Base-by-base conservation (phyloP, 371 early-diverging fungal species). In the Mortierella sp. region DNA sequence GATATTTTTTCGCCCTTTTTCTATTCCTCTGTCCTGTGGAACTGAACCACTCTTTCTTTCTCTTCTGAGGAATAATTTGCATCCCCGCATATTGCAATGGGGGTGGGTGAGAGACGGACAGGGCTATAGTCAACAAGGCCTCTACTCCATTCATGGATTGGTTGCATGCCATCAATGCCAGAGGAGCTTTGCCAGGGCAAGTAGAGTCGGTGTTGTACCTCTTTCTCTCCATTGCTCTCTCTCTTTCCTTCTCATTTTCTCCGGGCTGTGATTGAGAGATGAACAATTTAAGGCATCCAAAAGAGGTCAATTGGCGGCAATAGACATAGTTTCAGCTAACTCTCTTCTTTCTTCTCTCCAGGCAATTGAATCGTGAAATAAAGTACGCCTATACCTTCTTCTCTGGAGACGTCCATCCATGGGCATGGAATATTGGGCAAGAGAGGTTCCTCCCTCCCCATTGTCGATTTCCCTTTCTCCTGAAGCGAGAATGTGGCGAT, bases 241-340 rank as follows among this genome's bases (percentile, higher is more conserved):
- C 67, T 67, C 67, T 37, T n/a, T n/a, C 67, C 21, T 9, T 24
- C 21, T 40, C 43, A 5, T 37, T 67, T 67, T 67, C 67, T 67
- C 67, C 67, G 24, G 67, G 24, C n/a, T n/a, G n/a, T n/a, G n/a
- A n/a, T 37, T 61, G 19, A 19, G 61, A 59, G 26, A 34, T 50
- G 14, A 16, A 11, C 11, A 50, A 14, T 50, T 50, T 50, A 50
- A 16, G 50, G 13, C 50, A 50, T 14, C 13, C 16, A 46, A 46
- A 46, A 46, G 9, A 13, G 44, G 44, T 28, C 46, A 71, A 70
- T 46, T 71, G 71, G 46, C 48, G 48, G 51, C 51, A 51, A 10
- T 31, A 16, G 51, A 72, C 72, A 72, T 72, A 72, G 72, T 72
- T 72, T 72, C 72, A 72, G 72, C 51, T 72, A 72, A 72, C 53